Conservation (phyloP, 805 yeast species). For the Candida ovalis region DNA sequence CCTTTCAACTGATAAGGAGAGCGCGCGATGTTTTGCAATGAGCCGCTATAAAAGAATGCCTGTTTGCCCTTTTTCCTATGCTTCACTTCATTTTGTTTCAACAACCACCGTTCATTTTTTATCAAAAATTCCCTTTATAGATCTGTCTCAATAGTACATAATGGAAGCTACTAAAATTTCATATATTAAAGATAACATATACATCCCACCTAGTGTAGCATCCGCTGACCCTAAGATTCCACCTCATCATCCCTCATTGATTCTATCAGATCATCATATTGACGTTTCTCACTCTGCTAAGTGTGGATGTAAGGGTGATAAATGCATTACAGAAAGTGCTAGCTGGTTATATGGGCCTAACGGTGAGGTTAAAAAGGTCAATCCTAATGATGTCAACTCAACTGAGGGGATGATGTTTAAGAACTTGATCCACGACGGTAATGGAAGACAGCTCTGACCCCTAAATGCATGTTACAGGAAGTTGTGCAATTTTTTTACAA, state of each 20-base stretch:
- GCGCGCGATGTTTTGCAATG: background rate
- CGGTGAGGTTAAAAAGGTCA: slow-evolving; percentile 29
- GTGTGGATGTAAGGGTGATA: slow-evolving; percentile 34
- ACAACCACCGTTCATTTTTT: background rate
- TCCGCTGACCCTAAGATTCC: slow-evolving; percentile 28
- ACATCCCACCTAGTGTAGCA: slow-evolving; percentile 27
- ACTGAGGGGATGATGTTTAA: slow-evolving; percentile 30
- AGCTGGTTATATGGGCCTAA: slow-evolving; percentile 34
- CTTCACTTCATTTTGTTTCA: background rate
- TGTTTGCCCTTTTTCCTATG: background rate
- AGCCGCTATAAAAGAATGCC: background rate
- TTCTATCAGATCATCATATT: slow-evolving; percentile 28
- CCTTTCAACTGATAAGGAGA: background rate
- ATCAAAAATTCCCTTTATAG: too few relatives aligned
- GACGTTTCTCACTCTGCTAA: slow-evolving; percentile 24
- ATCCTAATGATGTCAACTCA: slow-evolving; percentile 20
- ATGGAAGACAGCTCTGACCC: slow-evolving; percentile 15
- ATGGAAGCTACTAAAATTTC: slow-evolving; percentile 33
- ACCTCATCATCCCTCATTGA: slow-evolving; percentile 33
- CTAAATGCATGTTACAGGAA: too few relatives aligned
- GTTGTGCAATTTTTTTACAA: background rate
- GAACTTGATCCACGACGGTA: slow-evolving; percentile 18
- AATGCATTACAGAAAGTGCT: slow-evolving; percentile 32
- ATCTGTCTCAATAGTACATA: background rate
- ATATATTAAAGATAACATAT: slow-evolving; percentile 30